phyloP scores from a whole-genome alignment of 306 rosid genomes.

The Cicer chorassanicum region DNA sequence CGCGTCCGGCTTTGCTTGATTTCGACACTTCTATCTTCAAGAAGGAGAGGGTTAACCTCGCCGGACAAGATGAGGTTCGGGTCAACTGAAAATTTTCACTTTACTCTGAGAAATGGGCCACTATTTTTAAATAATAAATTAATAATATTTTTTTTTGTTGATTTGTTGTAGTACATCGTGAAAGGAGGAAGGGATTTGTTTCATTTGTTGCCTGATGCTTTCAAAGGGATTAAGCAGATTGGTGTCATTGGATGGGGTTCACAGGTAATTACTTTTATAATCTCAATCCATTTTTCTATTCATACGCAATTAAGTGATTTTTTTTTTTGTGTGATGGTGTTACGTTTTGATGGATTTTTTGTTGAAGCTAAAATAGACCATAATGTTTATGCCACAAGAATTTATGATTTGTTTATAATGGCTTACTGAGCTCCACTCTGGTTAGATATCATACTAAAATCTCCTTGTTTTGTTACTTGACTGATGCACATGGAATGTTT shows the following conservation, averaged over 20 bases:
- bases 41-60: slow-evolving; percentile 86
- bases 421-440: not conserved
- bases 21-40: slow-evolving; percentile 80
- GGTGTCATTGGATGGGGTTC: slow-evolving; percentile 99
- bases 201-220: slow-evolving; percentile 80
- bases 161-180: slow-evolving; percentile 70
- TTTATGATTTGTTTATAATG: not conserved
- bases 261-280: slow-evolving; percentile 56
- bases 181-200: slow-evolving; percentile 94
- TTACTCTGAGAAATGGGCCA: slow-evolving; percentile 8
- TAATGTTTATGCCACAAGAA: not conserved
- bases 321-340: not conserved
- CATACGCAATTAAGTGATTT: not conserved
- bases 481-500: slow-evolving; percentile 8
- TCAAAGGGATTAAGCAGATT: slow-evolving; percentile 93
- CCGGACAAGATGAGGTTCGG: slow-evolving; percentile 86
- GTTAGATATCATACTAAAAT: not conserved
- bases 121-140: not conserved
- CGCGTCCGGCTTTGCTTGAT: slow-evolving; percentile 57
- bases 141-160: not conserved
- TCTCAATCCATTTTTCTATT: not conserved
- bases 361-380: not conserved
- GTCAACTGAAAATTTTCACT: not conserved
- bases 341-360: not conserved
- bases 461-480: slow-evolving; percentile 25